Percentiles rank a stretch among this genome's conserved stretches.
Conservation (phyloP, 2,329 filamentous ascomycete genomes). For the Plenodomus lindquistii region DNA sequence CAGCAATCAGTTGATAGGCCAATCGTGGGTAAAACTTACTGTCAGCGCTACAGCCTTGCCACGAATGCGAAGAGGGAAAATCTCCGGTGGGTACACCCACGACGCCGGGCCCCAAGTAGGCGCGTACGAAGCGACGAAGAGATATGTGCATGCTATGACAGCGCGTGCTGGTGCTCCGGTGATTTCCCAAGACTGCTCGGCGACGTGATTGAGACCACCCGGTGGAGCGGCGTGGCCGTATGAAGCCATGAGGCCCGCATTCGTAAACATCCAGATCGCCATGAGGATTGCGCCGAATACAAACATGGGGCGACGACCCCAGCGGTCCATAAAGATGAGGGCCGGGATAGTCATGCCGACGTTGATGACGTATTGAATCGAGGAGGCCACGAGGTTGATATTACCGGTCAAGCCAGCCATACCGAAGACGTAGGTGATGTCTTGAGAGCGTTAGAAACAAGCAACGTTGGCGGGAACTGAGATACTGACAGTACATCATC, state of each 20-base stretch:
- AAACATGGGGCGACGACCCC: slow-evolving; percentile 72
- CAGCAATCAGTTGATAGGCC: too few species aligned
- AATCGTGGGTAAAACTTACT: slow-evolving; percentile 44
- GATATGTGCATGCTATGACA: slow-evolving; percentile 71
- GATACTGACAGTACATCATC: slow-evolving; percentile 55
- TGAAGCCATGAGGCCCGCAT: slow-evolving; percentile 63
- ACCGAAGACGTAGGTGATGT: slow-evolving; percentile 64
- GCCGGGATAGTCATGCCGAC: slow-evolving; percentile 78
- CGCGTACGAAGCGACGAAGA: slow-evolving; percentile 72
- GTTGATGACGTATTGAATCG: slow-evolving; percentile 78
- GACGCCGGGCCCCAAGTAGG: slow-evolving; percentile 65
- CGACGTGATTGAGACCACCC: slow-evolving; percentile 47
- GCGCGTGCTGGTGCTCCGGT: slow-evolving; percentile 46
- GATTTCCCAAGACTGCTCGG: slow-evolving; percentile 49
- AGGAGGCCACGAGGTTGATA: slow-evolving; percentile 65
- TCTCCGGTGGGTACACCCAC: slow-evolving; percentile 63
- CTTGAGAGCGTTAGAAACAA: background rate
- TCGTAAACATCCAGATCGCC: slow-evolving; percentile 65
- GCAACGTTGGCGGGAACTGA: background rate
- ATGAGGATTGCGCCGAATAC: slow-evolving; percentile 69
- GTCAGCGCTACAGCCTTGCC: slow-evolving; percentile 66
- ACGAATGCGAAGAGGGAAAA: slow-evolving; percentile 65
- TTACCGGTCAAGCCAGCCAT: slow-evolving; percentile 70
- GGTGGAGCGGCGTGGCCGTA: slow-evolving; percentile 55
- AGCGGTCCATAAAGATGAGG: slow-evolving; percentile 73